Evolutionary conservation across 768 basidiomycete species (phyloP), one percentile per base, ranked within the genome.

Genomic region (Pleurotus pulmonarius): DNA sequence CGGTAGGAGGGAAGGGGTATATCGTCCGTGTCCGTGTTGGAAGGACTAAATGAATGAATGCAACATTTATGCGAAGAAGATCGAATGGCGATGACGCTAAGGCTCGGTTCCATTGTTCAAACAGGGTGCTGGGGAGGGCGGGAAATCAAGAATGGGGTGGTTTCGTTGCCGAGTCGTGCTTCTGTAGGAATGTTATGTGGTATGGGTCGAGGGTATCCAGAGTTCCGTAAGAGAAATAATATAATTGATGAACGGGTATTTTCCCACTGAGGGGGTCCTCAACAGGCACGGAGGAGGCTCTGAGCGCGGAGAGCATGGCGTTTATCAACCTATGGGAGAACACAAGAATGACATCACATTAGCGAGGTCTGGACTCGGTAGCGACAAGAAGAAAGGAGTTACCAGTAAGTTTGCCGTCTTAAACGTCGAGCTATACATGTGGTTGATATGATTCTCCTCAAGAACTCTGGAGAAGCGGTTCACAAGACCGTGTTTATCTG

Each of bases 361-460:
- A 53, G 18, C 41, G 18, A 41, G 20, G 38, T 41, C 43, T 39
- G 43, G 41, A 38, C 49, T 13, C 58, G 47, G 12, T 41, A 45
- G 44, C 34, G 40, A 38, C 44, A 2, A 46, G 43, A 16, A 20
- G 46, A 44, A 61, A 55, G 43, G 53, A 64, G 73, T 59, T 62
- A 91, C 88, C 62, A 91, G 73, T 29, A 92, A 69, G 69, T 92
- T 92, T 56, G 90, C 90, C 5, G 87, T 88, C 71, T 88, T 88
- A 66, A 83, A 87, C n/a, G 90, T 90, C 44, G 88, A 89, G 56
- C 85, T 87, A 65, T 91, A 92, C 82, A 92, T 87, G 65, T 90
- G 88, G 70, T 90, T 88, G 65, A 92, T 86, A 9, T 82, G 81
- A 62, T 86, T 86, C 60, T 82, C 77, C 56, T 87, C 86, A 11